Base-by-base conservation (phyloP, 768 basidiomycete species). In the Tephrocybe sp. region DNA sequence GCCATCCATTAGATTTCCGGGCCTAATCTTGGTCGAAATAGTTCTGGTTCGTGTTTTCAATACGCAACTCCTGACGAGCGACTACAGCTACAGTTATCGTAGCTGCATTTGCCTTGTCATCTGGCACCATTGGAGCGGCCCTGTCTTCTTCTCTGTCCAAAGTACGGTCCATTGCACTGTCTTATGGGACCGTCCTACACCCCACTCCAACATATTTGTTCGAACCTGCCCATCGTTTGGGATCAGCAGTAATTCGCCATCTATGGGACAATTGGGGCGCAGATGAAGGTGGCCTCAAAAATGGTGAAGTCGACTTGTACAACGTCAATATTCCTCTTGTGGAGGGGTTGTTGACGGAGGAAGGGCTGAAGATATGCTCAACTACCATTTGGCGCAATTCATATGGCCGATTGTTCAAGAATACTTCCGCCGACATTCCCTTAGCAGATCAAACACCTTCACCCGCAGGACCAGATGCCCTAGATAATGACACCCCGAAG, bases 71-170 rank as follows among this genome's bases (percentile, higher is more conserved):
- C n/a, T 53, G 19, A 52, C 21, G 15, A 9, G 38, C 58, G 57
- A n/a, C n/a, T n/a, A n/a, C n/a, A n/a, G n/a, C n/a, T n/a, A n/a
- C n/a, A n/a, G n/a, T 40, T 53, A 42, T 47, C 12, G 22, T 47
- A 84, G 89, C 91, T 30, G 93, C 93, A 1, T 92, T 94, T 64
- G 78, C 88, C 2, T 76, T 98, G 35, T 93, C 92, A 1, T 94
- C 91, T 24, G 95, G 95, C 2, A 98, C 95, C 1, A 76, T 98
- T 54, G 95, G 95, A 31, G 94, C 93, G 2, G 89, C 95, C 13
- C 73, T 98, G 65, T 89, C 89, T 22, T 85, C 87, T 18, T 81
- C 82, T 19, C 75, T 93, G 36, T 84, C 87, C 21, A 75, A 74
- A 49, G 75, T 72, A 24, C 86, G 91, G 31, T 82, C 91, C 34